Evolutionary conservation across 2,329 filamentous ascomycete species (phyloP), one percentile per base, ranked within the genome.

Genomic region (Paramyrothecium sp.): DNA sequence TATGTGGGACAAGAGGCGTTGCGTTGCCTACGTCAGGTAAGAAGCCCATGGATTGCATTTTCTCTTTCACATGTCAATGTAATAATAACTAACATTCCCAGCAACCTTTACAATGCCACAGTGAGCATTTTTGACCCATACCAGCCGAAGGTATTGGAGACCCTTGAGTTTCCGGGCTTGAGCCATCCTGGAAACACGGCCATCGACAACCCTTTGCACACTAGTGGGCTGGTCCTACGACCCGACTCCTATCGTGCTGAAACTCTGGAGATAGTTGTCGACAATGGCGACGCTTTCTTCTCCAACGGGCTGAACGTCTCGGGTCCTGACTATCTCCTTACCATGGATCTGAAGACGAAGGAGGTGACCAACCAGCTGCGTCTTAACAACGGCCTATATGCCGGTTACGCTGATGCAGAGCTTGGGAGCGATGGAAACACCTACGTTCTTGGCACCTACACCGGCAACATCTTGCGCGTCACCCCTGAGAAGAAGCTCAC

Each of bases 341-440:
- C 44, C 26, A 57, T 57, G 55, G 46, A 54, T 7, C 33, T 57
- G 21, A 26, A 26, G 3, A 57, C 50, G 41, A 57, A 50, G 41
- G 41, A 48, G 33, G 44, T 57, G 26, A 53, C 51, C 19, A 21
- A 48, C 26, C 46, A 54, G 41, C 51, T 57, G 16, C 55, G 23
- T 44, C 55, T 57, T 41, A 57, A 57, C 55, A 57, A 57, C 38
- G 55, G 55, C 13, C 20, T 57, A 10, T 57, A 57, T n/a, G 55
- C 55, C 11, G 55, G 55, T 44, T 57, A 57, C n/a, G 55, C 55
- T 22, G 55, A 57, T n/a, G 55, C 55, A 16, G 55, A 57, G 19
- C 23, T 53, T 13, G 55, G 51, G 2, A 49, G 38, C 13, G 55
- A 57, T 22, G 51, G 51, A 8, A 57, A 57, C 21, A 57, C 55